A percentile compares a stretch with the other conserved stretches of the same genome.
Conservation (phyloP, 345 rosid genomes). For the Brassica juncea region DNA sequence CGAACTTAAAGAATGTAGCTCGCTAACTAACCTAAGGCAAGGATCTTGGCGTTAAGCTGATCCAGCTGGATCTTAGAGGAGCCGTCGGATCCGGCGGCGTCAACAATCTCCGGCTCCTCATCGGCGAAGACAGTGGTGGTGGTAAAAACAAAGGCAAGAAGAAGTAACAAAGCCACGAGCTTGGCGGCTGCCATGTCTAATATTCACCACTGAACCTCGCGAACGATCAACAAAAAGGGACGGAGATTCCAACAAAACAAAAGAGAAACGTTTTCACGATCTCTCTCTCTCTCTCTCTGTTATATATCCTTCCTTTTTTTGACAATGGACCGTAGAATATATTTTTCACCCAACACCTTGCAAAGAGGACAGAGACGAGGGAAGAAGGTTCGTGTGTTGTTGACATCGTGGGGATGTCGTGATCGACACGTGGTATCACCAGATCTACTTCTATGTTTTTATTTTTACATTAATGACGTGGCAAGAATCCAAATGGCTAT, state of each 20-base stretch:
- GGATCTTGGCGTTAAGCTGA: constrained; percentile 72
- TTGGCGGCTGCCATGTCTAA: constrained; percentile 59
- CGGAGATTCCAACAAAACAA: constrained; percentile 34
- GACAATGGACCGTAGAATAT: constrained; percentile 31
- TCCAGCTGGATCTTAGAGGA: constrained; percentile 56
- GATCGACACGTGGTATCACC: constrained; percentile 30
- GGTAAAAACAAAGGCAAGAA: constrained; percentile 49
- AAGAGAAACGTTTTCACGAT: constrained; percentile 17
- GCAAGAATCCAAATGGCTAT: background rate
- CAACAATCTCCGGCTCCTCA: constrained; percentile 26
- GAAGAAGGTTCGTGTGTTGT: background rate
- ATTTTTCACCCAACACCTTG: constrained; percentile 22
- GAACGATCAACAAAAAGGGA: background rate
- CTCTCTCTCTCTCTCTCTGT: background rate
- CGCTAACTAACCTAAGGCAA: constrained; percentile 53
- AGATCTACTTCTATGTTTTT: background rate
- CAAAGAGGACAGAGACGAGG: constrained; percentile 1
- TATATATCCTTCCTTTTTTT: constrained; percentile 7
- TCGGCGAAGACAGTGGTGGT: constrained; percentile 43
- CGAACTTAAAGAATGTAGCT: background rate
- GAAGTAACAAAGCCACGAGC: constrained; percentile 42
- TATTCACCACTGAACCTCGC: constrained; percentile 33
- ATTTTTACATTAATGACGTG: constrained; percentile 1
- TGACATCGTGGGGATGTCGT: constrained; percentile 35
- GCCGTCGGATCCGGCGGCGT: constrained; percentile 39